phyloP scores from a whole-genome alignment of 148 eudicot species.

The Hydrangea macrophylla region DNA sequence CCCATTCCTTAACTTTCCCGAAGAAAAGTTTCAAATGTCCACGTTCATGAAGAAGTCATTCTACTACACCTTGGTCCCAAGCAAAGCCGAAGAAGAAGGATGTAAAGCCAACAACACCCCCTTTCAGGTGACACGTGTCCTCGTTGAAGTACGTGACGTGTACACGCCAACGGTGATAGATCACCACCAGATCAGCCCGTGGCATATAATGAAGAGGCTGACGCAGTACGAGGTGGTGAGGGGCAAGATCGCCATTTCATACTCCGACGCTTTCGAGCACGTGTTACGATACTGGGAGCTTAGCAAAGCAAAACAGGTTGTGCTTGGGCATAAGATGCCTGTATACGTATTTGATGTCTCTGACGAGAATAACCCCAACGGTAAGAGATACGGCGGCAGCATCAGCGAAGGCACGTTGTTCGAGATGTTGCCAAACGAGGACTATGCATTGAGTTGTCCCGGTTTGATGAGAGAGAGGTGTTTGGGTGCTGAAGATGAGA shows the following conservation, averaged over 20 bases:
- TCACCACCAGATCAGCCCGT: slow-evolving; percentile 8
- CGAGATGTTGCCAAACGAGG: slow-evolving; percentile 9
- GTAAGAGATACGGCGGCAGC: background rate
- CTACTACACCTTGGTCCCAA: slow-evolving; percentile 19
- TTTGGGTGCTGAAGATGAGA: slow-evolving; percentile 5
- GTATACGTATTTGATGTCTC: slow-evolving; percentile 18
- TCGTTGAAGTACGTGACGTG: slow-evolving; percentile 20
- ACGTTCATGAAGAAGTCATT: slow-evolving; percentile 9
- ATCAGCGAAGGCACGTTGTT: background rate
- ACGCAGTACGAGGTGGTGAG: background rate
- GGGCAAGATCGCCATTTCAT: slow-evolving; percentile 13
- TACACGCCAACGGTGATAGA: background rate
- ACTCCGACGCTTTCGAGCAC: slow-evolving; percentile 10
- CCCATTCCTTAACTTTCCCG: background rate
- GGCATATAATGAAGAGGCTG: slow-evolving; percentile 19
- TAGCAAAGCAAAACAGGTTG: slow-evolving; percentile 5
- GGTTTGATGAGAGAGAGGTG: background rate
- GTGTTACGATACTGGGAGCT: slow-evolving; percentile 15
- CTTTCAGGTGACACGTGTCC: background rate
- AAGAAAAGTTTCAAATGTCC: background rate
- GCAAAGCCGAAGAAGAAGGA: slow-evolving; percentile 16
- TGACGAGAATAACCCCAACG: slow-evolving; percentile 8
- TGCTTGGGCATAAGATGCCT: slow-evolving; percentile 1
- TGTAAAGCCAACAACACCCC: background rate
- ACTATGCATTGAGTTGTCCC: slow-evolving; percentile 3